Base-by-base conservation (phyloP, 306 rosid genomes). In the Quercus ilex region DNA sequence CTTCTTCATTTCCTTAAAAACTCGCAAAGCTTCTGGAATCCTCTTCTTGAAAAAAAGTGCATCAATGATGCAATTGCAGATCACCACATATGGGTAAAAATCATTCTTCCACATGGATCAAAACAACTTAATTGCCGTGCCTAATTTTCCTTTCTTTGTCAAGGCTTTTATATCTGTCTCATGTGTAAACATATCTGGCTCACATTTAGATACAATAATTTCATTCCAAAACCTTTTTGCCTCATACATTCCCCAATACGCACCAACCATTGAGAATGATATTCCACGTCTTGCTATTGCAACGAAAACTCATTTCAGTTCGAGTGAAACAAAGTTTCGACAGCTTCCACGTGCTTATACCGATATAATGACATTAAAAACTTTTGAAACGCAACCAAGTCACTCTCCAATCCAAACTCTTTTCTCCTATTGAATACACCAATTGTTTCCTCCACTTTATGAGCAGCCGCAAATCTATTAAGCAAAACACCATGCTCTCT, bases 41-140 rank as follows among this genome's bases (percentile, higher is more conserved):
- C 96, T 92, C 84, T 94, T 92, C 91, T 94, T 92, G 90, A 92
- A 94, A 89, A 96, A 89, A 80, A 92, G 97, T 17, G 92, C 95
- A 46, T 92, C 90, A 69, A 92, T 88, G 63, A 94, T 78, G 72
- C 90, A 89, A 65, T 87, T 94, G 80, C 92, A 94, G 59, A 91
- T 90, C 74, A 90, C 90, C 72, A 83, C 91, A 74, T 88, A 91
- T 0, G 90, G 96, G 41, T 84, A 74, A 77, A 84, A 83, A 46
- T 86, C 87, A 63, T 81, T 75, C 56, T 86, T 93, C 91, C 87
- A 85, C 98, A 94, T 92, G 19, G 89, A 86, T 57, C 76, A 65
- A 75, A 90, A 92, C 86, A 92, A 79, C 89, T 77, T 89, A 14
- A 90, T 21, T 11, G 94, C 90, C 0, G 88, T 84, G 28, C 96